Percentiles rank a stretch among this genome's conserved stretches.
These are phyloP conservation scores for Rugosomyces carneus DNA, from an alignment of 1,284 basidiomycete genomes.

Conservation along the genomic window DNA sequence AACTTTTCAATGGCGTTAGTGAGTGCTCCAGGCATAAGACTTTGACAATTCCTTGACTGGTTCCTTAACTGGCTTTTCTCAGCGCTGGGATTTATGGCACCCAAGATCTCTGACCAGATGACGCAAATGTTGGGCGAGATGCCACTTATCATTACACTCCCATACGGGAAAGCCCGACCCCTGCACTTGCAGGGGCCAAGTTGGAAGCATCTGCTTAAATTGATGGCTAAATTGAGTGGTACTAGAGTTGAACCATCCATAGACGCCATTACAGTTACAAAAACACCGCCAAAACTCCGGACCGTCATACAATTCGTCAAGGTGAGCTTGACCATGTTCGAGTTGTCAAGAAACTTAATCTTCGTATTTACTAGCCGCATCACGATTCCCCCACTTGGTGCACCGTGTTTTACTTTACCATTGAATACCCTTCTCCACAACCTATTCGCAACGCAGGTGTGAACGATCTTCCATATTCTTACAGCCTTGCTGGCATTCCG, in stretches of 20 bases:
- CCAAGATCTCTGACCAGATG: conserved; percentile 43
- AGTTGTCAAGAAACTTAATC: background rate
- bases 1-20: conserved; percentile 62
- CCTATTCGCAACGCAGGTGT: conserved; percentile 50
- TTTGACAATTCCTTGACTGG: conserved; percentile 4
- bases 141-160: conserved; percentile 66
- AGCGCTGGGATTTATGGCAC: conserved; percentile 61
- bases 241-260: conserved; percentile 65
- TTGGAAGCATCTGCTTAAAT: conserved; percentile 65
- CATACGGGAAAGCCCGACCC: conserved; percentile 58
- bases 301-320: conserved; percentile 73
- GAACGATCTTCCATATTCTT: conserved; percentile 63
- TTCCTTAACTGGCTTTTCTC: too few species aligned
- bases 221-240: conserved; percentile 64
- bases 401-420: conserved; percentile 66
- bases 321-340: conserved; percentile 32
- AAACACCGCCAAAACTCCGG: conserved; percentile 54
- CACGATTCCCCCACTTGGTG: conserved; percentile 58
- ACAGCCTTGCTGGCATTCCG: conserved; percentile 52
- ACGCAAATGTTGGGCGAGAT: conserved; percentile 46
- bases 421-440: conserved; percentile 54
- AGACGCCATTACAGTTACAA: conserved; percentile 54
- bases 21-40: conserved; percentile 27
- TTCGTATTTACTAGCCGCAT: conserved; percentile 40
- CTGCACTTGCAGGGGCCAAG: conserved; percentile 66